Base-by-base conservation (phyloP, 1,284 basidiomycete genomes). In the Rugosomyces carneus region DNA sequence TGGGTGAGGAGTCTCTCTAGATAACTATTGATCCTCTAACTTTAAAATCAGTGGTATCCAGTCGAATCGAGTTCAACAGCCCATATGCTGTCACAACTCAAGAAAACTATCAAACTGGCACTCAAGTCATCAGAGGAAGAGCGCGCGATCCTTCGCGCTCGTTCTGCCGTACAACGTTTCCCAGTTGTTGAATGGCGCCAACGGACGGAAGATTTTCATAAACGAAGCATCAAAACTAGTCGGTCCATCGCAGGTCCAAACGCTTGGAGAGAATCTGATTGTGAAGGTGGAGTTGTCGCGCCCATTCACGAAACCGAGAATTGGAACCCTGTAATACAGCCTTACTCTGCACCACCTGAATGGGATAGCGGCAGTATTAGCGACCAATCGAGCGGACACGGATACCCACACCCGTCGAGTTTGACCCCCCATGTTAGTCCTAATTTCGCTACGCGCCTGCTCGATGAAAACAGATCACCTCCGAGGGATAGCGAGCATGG, bases 121-220 rank as follows among this genome's bases (percentile, higher is more conserved):
- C 72, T 94, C 55, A 94, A 89, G 65, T 93, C 92, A 5, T 82
- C 85, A 0, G 80, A 90, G 57, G 86, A 94, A 64, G 91, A 94
- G 57, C 84, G 92, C 52, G 90, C 92, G 8, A 82, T 95, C 57
- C 76, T 95, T 13, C 87, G 91, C 61, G 92, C 92, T 32, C 81
- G 92, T 40, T 94, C 92, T 31, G 92, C 92, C 18, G 79, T 94
- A 5, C 92, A 94, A 60, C 88, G 92, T 61, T 95, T 95, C 85
- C 92, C 92, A 5, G 92, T 95, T 50, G 88, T 95, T 37, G 91
- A 94, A 68, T 94, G 92, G 92, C 88, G 92, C 60, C 91, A 94
- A 63, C 81, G 89, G 44, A 89, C 85, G 72, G 92, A 95, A 67
- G 92, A 95, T 64, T 90, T 94, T 76, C 92, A 95, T 64, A 80